Conservation (phyloP, 176 grass and related monocot species). For the Oropetium thomaeum region DNA sequence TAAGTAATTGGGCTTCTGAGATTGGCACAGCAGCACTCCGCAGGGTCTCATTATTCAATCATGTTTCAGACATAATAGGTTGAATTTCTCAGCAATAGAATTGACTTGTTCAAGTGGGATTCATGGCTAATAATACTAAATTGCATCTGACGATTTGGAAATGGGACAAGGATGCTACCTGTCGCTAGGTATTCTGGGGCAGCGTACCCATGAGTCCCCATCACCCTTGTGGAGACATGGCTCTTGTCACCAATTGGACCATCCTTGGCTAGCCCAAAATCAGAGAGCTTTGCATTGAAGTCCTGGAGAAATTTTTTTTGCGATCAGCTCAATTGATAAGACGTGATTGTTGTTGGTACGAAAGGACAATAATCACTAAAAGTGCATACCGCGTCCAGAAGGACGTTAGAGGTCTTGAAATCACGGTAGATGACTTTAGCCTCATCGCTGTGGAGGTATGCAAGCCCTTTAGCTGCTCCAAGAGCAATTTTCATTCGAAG, state of each 20-base stretch:
- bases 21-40: not conserved
- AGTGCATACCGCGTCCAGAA: slow-evolving; percentile 58
- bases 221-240: slow-evolving; percentile 82
- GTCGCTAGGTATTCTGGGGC: slow-evolving; percentile 85
- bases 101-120: not conserved
- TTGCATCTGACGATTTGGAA: not conserved
- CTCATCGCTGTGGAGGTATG: slow-evolving; percentile 78
- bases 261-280: slow-evolving; percentile 86
- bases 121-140: not conserved
- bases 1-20: not conserved
- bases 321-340: not conserved
- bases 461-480: slow-evolving; percentile 73
- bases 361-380: not conserved
- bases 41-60: not conserved
- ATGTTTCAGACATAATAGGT: not conserved
- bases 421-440: slow-evolving; percentile 83
- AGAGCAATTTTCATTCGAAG: slow-evolving; percentile 79
- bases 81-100: slow-evolving; percentile 1
- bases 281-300: slow-evolving; percentile 82
- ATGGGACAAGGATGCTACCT: slow-evolving; percentile 37
- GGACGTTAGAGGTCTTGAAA: slow-evolving; percentile 90
- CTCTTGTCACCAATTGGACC: slow-evolving; percentile 67
- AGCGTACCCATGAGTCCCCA: slow-evolving; percentile 84
- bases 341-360: not conserved
- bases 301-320: slow-evolving; percentile 36